Conservation (phyloP, 2,329 filamentous ascomycete species). For the Metarhizium anisopliae region DNA sequence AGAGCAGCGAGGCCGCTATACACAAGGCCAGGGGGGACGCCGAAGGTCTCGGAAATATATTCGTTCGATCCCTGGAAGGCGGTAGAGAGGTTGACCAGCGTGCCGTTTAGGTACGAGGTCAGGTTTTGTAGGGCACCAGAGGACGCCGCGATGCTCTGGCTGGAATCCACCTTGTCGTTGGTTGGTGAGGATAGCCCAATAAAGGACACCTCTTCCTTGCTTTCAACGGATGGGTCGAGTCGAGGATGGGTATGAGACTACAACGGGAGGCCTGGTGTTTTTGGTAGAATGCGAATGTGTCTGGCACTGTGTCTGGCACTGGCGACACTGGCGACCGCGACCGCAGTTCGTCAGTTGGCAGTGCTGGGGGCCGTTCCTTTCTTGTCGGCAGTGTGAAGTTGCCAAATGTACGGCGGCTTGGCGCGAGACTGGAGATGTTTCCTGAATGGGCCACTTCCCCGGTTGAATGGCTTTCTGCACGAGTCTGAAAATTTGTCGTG, state of each 20-base stretch:
- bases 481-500: not conserved
- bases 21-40: constrained; percentile 37
- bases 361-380: not conserved
- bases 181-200: constrained; percentile 24
- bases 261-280: not conserved
- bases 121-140: constrained; percentile 54
- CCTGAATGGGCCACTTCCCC: not conserved
- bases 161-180: constrained; percentile 54
- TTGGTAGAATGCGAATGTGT: not conserved
- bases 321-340: not conserved
- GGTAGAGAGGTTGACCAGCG: constrained; percentile 38
- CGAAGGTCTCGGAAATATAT: constrained; percentile 41
- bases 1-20: constrained; percentile 43
- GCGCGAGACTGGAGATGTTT: not conserved
- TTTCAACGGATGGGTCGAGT: not conserved
- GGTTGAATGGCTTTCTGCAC: not conserved
- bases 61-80: constrained; percentile 39
- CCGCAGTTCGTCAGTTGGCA: not conserved
- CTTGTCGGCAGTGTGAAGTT: not conserved
- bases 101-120: constrained; percentile 47
- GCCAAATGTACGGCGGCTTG: not conserved
- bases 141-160: constrained; percentile 48
- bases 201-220: constrained; percentile 21
- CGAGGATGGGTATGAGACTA: not conserved
- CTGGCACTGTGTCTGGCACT: not conserved